Evolutionary conservation across 495 filamentous ascomycete species (phyloP).

Genomic region (Daldinia concentrica): DNA sequence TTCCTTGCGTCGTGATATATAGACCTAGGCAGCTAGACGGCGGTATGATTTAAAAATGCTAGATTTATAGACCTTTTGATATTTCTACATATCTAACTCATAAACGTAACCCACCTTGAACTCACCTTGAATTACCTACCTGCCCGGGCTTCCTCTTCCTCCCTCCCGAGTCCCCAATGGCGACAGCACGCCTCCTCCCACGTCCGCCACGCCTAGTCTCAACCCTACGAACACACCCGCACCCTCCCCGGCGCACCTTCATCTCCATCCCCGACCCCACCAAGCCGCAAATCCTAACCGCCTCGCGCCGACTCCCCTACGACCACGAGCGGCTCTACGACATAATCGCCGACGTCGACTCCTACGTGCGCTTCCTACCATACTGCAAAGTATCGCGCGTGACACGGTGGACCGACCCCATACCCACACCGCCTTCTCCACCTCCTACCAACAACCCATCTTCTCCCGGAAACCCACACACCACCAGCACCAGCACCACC

Average conservation of each 20-base stretch:
- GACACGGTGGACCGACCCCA: slow-evolving; percentile 60
- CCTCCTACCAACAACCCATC: no score
- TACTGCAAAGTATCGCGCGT: slow-evolving; percentile 80
- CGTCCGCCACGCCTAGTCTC: not conserved
- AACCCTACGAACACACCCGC: not conserved
- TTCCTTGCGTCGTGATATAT: not conserved
- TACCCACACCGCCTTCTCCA: no score
- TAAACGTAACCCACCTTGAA: slow-evolving; percentile 12
- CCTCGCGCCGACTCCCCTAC: slow-evolving; percentile 84
- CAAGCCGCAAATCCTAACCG: slow-evolving; percentile 67
- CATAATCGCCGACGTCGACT: slow-evolving; percentile 83
- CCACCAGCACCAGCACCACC: not conserved
- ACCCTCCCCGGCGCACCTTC: slow-evolving; percentile 47
- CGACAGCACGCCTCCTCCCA: not conserved
- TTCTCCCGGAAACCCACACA: slow-evolving; percentile 29
- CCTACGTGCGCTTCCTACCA: slow-evolving; percentile 84
- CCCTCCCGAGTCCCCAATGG: not conserved
- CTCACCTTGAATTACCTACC: not conserved
- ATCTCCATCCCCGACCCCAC: slow-evolving; percentile 48
- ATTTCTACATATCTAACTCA: not conserved
- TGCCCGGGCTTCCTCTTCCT: not conserved
- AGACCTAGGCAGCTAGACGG: slow-evolving; percentile 11
- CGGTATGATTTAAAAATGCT: slow-evolving; percentile 7
- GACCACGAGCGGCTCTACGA: slow-evolving; percentile 72
- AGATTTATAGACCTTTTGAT: slow-evolving; percentile 6